Conservation (phyloP, 1,139 yeast genomes). For the Barnettozyma hawaiiensis region DNA sequence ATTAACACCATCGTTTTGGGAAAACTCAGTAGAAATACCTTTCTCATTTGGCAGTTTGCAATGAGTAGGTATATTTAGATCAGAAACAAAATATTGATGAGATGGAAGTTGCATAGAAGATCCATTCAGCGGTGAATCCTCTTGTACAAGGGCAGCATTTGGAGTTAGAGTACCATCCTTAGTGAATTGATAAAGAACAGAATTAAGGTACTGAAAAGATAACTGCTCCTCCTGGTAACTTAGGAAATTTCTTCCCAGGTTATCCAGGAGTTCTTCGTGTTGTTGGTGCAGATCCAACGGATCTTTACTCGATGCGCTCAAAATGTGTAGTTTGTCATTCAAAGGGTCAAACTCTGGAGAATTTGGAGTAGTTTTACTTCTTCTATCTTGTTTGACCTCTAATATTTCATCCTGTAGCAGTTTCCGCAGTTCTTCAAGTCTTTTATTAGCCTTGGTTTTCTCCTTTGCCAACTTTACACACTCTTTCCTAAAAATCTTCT, state of each 20-base stretch:
- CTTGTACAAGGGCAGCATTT: background rate
- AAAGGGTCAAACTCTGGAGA: background rate
- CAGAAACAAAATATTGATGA: background rate
- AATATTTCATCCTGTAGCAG: background rate
- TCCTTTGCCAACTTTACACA: background rate
- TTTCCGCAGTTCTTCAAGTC: background rate
- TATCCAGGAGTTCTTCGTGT: background rate
- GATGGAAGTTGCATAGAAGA: background rate
- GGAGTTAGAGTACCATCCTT: background rate
- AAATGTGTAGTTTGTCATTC: background rate
- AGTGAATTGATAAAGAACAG: background rate
- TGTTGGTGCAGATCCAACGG: background rate
- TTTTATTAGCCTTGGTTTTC: background rate
- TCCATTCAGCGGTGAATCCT: background rate
- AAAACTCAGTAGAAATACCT: background rate
- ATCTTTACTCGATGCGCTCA: too few relatives aligned
- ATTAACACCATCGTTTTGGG: background rate
- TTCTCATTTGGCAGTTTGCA: background rate
- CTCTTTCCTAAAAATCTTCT: background rate
- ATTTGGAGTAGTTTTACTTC: background rate
- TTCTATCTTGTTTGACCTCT: background rate
- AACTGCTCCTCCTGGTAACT: background rate
- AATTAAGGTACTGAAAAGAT: background rate
- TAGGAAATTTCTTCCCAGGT: background rate
- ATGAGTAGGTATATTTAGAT: too few relatives aligned